Evolutionary conservation across 75 land plant species (phyloP).

Genomic region (Larix kaempferi): DNA sequence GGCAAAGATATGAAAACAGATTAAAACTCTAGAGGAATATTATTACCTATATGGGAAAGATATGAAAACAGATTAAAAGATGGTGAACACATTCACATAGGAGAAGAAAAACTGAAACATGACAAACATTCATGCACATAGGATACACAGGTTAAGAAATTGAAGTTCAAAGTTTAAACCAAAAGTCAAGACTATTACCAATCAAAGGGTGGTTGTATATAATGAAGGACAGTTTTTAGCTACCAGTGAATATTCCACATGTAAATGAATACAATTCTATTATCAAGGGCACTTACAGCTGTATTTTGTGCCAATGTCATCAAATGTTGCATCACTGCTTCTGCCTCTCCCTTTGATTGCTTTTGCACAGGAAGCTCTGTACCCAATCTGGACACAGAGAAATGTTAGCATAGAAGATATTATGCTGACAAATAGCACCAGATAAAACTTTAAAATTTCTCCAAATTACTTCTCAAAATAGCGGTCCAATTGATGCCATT

Average conservation of each 20-base stretch:
- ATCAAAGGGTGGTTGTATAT: not conserved
- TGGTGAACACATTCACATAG: too few relatives aligned
- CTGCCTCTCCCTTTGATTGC: conserved; percentile 61
- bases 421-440: not conserved
- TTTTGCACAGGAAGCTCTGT: conserved; percentile 38
- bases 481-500: conserved; percentile 85
- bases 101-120: too few relatives aligned
- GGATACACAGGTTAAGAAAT: too few relatives aligned
- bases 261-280: not conserved
- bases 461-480: conserved; percentile 67
- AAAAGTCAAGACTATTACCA: too few relatives aligned
- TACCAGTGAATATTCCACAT: too few relatives aligned
- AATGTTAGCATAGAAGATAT: conserved; percentile 8
- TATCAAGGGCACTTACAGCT: conserved; percentile 48
- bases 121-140: too few relatives aligned
- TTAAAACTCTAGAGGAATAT: too few relatives aligned
- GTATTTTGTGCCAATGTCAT: conserved; percentile 79
- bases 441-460: not conserved
- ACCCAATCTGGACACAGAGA: conserved; percentile 53
- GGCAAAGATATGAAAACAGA: too few relatives aligned
- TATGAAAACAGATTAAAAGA: too few relatives aligned
- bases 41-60: too few relatives aligned
- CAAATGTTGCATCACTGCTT: conserved; percentile 60
- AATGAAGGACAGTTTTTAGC: not conserved
- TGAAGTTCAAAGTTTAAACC: too few relatives aligned